phyloP scores from a whole-genome alignment of 495 filamentous ascomycete genomes.

The Penicillium canariense region DNA sequence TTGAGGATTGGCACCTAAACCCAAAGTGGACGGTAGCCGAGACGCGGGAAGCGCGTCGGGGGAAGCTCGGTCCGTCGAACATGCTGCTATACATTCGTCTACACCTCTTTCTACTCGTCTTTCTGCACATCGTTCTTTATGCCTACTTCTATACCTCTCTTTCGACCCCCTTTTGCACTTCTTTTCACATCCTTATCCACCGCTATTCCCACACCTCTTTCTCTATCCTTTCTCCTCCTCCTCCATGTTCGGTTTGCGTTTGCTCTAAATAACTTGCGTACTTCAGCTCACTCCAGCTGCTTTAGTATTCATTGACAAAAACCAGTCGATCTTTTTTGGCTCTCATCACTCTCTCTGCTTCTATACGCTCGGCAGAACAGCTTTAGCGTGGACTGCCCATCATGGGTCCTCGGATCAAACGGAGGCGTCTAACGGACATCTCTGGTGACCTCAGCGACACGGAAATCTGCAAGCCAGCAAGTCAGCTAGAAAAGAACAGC shows the following conservation, averaged over 20 bases:
- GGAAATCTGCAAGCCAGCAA: constrained; percentile 39
- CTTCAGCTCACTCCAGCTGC: too few relatives aligned
- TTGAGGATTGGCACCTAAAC: too few relatives aligned
- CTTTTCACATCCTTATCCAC: too few relatives aligned
- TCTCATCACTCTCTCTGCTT: not conserved
- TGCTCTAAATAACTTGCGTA: too few relatives aligned
- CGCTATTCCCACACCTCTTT: too few relatives aligned
- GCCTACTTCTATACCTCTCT: not conserved
- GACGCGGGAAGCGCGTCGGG: constrained; percentile 33
- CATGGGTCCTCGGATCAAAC: constrained; percentile 38
- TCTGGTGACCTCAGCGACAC: constrained; percentile 12
- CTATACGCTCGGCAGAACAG: not conserved
- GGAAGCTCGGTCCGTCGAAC: constrained; percentile 27
- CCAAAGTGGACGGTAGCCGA: constrained; percentile 23
- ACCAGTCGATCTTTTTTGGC: not conserved
- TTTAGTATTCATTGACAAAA: too few relatives aligned
- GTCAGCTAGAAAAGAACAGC: constrained; percentile 37
- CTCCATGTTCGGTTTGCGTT: too few relatives aligned
- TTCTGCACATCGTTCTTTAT: not conserved
- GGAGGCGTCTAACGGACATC: constrained; percentile 29
- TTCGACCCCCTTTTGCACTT: not conserved
- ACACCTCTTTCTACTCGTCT: not conserved
- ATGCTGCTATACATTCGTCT: constrained; percentile 19
- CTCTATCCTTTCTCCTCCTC: too few relatives aligned
- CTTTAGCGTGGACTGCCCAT: not conserved